Evolutionary conservation across 768 basidiomycete species (phyloP).

Genomic region (Chiua virens): DNA sequence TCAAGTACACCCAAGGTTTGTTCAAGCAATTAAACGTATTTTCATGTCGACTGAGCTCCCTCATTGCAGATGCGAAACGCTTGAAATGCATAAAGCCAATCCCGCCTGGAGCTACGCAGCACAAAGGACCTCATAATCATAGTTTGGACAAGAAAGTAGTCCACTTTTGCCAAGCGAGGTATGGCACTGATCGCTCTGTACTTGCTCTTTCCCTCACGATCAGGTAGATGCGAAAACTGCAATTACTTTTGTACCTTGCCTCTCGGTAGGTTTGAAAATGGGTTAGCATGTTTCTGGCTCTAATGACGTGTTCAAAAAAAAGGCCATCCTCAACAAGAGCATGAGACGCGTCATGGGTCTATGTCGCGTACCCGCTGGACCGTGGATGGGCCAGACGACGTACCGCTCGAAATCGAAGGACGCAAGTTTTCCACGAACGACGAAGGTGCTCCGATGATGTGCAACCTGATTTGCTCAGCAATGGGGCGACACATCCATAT

Average conservation of each 20-base stretch:
- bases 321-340: slow-evolving; percentile 62
- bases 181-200: not conserved
- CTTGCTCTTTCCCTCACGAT: not conserved
- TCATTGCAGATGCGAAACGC: slow-evolving; percentile 44
- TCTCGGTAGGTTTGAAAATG: slow-evolving; percentile 37
- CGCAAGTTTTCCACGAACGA: slow-evolving; percentile 53
- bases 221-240: slow-evolving; percentile 50
- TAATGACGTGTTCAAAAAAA: not conserved
- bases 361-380: slow-evolving; percentile 61
- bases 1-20: slow-evolving; percentile 55
- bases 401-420: slow-evolving; percentile 52
- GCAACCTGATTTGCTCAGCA: slow-evolving; percentile 53
- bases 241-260: slow-evolving; percentile 61
- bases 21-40: not conserved
- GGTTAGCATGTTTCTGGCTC: not conserved
- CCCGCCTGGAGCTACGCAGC: slow-evolving; percentile 40
- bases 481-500: slow-evolving; percentile 60
- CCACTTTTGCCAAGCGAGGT: slow-evolving; percentile 57
- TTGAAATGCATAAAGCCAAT: slow-evolving; percentile 50
- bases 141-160: slow-evolving; percentile 43
- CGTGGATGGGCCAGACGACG: slow-evolving; percentile 51
- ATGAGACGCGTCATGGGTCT: slow-evolving; percentile 63
- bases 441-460: slow-evolving; percentile 64
- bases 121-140: slow-evolving; percentile 51
- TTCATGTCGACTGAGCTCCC: not conserved